Percentiles rank a stretch among this genome's conserved stretches.
phyloP scores from a whole-genome alignment of 1,139 yeast genomes.

The Kluyveromyces sp. region DNA sequence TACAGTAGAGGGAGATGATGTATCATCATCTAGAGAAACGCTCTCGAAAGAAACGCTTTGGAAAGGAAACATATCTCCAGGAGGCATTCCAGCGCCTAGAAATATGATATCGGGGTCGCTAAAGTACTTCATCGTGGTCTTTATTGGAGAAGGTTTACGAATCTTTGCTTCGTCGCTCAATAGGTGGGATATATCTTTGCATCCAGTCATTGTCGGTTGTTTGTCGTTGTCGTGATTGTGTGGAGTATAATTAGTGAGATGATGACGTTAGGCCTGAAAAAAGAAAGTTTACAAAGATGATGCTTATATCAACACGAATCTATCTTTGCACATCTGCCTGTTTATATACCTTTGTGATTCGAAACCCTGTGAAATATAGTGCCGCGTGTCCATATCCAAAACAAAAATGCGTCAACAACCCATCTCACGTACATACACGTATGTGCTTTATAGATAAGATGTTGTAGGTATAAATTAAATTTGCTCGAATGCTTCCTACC shows the following conservation, averaged over 20 bases:
- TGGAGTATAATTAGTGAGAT: too few relatives aligned
- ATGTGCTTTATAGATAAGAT: too few relatives aligned
- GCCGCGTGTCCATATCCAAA: too few relatives aligned
- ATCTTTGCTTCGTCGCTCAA: slow-evolving; percentile 61
- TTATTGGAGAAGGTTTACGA: slow-evolving; percentile 62
- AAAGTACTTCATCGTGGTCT: slow-evolving; percentile 63
- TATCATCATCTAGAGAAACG: background rate
- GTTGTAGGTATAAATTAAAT: too few relatives aligned
- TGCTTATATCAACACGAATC: too few relatives aligned
- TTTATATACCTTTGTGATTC: too few relatives aligned
- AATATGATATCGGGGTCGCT: slow-evolving; percentile 60
- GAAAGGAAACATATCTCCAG: slow-evolving; percentile 71
- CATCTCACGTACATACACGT: too few relatives aligned
- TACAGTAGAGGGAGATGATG: slow-evolving; percentile 54
- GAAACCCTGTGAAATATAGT: too few relatives aligned
- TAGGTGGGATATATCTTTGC: slow-evolving; percentile 55
- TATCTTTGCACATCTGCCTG: too few relatives aligned
- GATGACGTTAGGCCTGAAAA: background rate
- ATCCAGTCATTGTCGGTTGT: background rate
- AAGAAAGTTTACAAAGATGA: too few relatives aligned
- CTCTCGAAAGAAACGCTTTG: slow-evolving; percentile 47
- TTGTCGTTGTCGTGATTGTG: background rate
- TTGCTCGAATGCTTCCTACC: too few relatives aligned
- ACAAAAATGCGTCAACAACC: too few relatives aligned
- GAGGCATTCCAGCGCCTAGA: slow-evolving; percentile 84